Conservation (phyloP, 345 rosid species). For the Boechera divaricarpa region DNA sequence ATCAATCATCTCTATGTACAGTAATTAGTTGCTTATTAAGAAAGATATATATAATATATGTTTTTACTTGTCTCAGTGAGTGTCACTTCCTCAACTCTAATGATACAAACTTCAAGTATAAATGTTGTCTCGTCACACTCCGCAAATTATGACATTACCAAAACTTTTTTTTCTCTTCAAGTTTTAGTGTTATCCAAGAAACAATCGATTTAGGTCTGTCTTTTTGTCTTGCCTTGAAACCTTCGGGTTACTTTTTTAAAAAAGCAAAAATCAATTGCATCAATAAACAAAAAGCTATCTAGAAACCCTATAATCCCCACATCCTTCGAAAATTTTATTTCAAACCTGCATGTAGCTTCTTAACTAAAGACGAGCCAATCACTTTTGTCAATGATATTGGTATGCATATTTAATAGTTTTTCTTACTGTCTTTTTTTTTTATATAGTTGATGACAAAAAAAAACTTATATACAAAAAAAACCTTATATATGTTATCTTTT, state of each 20-base stretch:
- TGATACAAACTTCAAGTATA: constrained; percentile 31
- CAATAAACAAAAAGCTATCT: constrained; percentile 8
- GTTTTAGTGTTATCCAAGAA: constrained; percentile 30
- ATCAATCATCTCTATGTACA: constrained; percentile 23
- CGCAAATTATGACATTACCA: constrained; percentile 23
- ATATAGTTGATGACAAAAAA: neutral
- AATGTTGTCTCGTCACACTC: constrained; percentile 24
- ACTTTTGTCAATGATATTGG: neutral
- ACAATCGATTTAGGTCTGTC: constrained; percentile 26
- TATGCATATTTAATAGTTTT: neutral
- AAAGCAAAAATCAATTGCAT: neutral
- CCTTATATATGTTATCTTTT: neutral
- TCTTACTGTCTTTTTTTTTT: neutral
- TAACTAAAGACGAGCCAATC: neutral
- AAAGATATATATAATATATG: neutral
- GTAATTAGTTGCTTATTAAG: constrained; percentile 31
- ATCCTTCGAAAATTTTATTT: neutral
- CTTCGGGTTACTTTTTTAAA: neutral
- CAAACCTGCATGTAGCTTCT: neutral
- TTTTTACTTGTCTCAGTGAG: constrained; percentile 2
- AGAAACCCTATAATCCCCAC: neutral
- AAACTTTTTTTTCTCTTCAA: neutral
- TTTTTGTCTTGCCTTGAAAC: constrained; percentile 29
- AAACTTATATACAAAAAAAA: neutral
- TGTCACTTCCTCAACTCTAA: constrained; percentile 32